Conservation (phyloP, 176 grass and related monocot species). For the Juncus effusus region DNA sequence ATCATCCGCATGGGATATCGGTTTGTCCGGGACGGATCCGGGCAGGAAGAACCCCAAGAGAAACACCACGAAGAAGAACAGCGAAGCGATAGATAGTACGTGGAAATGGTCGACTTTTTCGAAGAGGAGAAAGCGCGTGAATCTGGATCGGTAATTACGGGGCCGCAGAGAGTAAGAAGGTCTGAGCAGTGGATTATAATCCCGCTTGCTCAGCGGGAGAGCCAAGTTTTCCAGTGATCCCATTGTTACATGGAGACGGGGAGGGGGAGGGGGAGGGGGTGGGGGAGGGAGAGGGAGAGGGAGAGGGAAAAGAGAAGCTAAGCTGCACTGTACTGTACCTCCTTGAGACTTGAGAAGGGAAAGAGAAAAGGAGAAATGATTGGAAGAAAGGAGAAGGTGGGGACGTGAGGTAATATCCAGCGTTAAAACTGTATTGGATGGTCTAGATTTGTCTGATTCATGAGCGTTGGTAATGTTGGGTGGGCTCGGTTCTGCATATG, state of each 20-base stretch:
- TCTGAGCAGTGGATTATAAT: conserved; percentile 4
- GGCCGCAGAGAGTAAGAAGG: conserved; percentile 13
- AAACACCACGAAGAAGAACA: conserved; percentile 82
- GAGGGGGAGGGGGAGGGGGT: conserved; percentile 1
- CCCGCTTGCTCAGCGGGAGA: conserved; percentile 39
- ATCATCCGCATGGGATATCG: not conserved
- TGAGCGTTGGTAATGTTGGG: not conserved
- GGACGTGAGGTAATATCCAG: not conserved
- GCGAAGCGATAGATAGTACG: conserved; percentile 49
- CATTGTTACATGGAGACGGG: conserved; percentile 35
- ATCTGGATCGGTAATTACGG: conserved; percentile 55
- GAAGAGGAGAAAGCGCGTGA: conserved; percentile 70
- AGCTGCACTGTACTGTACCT: no score
- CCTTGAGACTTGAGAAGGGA: no score
- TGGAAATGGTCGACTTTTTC: conserved; percentile 76
- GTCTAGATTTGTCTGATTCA: not conserved
- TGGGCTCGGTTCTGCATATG: no score
- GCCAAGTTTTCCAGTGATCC: conserved; percentile 55
- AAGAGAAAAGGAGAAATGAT: no score
- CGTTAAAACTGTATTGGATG: conserved; percentile 26
- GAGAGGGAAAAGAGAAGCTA: no score
- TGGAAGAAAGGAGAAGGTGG: no score
- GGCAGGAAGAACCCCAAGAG: conserved; percentile 57
- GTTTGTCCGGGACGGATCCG: conserved; percentile 34
- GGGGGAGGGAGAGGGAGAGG: conserved; percentile 13